Conservation (phyloP, 2,329 filamentous ascomycete species). For the Cladorrhinum sp. region DNA sequence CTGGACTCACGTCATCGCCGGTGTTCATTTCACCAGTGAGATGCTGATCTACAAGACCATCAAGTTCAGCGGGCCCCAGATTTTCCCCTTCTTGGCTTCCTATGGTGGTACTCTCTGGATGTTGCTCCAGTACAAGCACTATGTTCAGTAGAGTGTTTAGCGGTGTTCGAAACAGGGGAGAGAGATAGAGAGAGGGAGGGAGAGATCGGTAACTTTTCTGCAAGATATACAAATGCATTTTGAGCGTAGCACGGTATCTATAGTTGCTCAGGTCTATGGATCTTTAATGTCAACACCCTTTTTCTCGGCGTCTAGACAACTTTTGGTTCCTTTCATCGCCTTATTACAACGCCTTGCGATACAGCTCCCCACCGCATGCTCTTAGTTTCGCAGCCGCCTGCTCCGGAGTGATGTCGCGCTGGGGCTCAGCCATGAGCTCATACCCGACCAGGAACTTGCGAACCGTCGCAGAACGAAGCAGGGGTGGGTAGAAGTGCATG, state of each 20-base stretch:
- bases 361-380: slow-evolving; percentile 75
- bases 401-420: slow-evolving; percentile 95
- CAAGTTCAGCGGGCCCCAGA: slow-evolving; percentile 56
- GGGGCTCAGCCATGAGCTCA: slow-evolving; percentile 95
- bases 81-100: slow-evolving; percentile 52
- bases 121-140: slow-evolving; percentile 64
- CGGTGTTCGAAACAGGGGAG: not conserved
- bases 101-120: slow-evolving; percentile 55
- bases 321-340: not conserved
- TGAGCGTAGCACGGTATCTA: not conserved
- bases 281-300: slow-evolving; percentile 13
- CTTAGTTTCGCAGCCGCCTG: slow-evolving; percentile 80
- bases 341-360: slow-evolving; percentile 61
- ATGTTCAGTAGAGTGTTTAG: slow-evolving; percentile 48
- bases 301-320: not conserved
- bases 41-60: slow-evolving; percentile 76
- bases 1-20: slow-evolving; percentile 77
- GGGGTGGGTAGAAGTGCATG: slow-evolving; percentile 95
- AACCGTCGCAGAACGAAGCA: slow-evolving; percentile 88
- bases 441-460: slow-evolving; percentile 96
- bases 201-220: not conserved
- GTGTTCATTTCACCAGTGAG: slow-evolving; percentile 76
- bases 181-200: not conserved
- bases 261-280: not conserved
- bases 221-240: not conserved